Base-by-base conservation (phyloP, 345 rosid species). In the Gossypioides kirkii region DNA sequence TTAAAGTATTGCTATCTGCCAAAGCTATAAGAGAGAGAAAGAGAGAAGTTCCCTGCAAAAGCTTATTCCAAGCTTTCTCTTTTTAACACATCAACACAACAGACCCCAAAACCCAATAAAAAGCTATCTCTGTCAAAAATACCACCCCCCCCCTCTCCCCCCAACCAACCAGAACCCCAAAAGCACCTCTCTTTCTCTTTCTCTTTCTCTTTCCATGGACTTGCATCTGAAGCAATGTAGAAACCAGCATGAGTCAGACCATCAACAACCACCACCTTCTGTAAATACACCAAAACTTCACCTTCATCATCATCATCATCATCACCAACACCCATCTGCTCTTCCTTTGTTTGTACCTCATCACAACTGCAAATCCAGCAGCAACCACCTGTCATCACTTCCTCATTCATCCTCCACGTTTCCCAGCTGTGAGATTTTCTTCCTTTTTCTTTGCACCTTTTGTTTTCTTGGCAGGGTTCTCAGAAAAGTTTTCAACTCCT, bases 181-280 rank as follows among this genome's bases (percentile, higher is more conserved):
- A 32, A 32, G 38, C 6, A 32, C 38, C 1, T 28, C 36, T 28
- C 5, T 32, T 32, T 66, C 75, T 81, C 80, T 81, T 72, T n/a
- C n/a, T 76, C 73, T 16, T 62, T 75, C 75, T 81, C 80, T 81
- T 72, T 77, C 72, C 71, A 92, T 92, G 99, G 98, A 95, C 87
- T 90, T 86, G 84, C 91, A 87, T 79, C 89, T 88, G 90, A 93
- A 93, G 86, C 92, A 91, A 81, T 89, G 99, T 98, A 87, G 92
- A 82, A 87, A 73, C 83, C 91, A 83, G 80, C 83, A 88, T 74
- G 86, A 81, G 88, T 84, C 96, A 88, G 90, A 86, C 53, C 86
- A 88, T 70, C 87, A 80, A 55, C 84, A 84, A 55, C 86, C 86
- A 72, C 87, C 78, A 56, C 83, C 90, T 78, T 75, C 85, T 78